Conservation (phyloP, 208 protist species). For the Acanthamoeba rhysodes region DNA sequence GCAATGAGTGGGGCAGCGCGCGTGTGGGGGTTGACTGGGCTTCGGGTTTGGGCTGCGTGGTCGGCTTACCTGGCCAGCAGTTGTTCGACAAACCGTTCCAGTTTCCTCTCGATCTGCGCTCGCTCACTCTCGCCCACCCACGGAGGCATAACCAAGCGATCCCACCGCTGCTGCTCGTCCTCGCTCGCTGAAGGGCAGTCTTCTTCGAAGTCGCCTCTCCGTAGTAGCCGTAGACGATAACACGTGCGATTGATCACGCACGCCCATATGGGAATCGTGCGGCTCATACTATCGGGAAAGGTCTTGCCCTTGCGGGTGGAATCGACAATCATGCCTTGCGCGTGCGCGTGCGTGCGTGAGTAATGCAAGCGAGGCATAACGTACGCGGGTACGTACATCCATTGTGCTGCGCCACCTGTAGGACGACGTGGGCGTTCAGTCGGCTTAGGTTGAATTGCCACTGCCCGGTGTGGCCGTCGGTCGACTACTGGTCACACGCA, state of each 20-base stretch:
- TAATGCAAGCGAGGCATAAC: too few relatives aligned
- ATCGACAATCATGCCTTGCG: constrained; percentile 62
- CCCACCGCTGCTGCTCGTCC: not conserved
- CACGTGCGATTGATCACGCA: constrained; percentile 58
- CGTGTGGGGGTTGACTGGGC: not conserved
- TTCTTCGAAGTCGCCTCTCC: not conserved
- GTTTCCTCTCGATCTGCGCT: constrained; percentile 20
- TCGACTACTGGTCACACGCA: not conserved
- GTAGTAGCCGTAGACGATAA: not conserved
- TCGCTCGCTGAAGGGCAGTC: not conserved
- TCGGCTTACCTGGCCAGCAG: constrained; percentile 12
- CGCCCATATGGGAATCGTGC: constrained; percentile 72
- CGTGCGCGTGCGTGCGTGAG: not conserved
- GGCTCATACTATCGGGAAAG: constrained; percentile 62
- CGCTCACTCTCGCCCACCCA: constrained; percentile 65
- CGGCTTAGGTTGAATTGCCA: constrained; percentile 71
- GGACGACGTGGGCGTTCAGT: constrained; percentile 41
- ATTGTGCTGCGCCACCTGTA: constrained; percentile 26
- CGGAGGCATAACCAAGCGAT: not conserved
- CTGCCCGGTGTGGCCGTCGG: constrained; percentile 50
- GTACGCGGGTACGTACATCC: constrained; percentile 7
- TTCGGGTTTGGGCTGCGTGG: too few relatives aligned
- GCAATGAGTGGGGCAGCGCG: too few relatives aligned
- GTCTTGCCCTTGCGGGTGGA: constrained; percentile 51
- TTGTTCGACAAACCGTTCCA: constrained; percentile 1